Base-by-base conservation (phyloP, 176 grass and related monocot species). In the Melocanna baccifera region DNA sequence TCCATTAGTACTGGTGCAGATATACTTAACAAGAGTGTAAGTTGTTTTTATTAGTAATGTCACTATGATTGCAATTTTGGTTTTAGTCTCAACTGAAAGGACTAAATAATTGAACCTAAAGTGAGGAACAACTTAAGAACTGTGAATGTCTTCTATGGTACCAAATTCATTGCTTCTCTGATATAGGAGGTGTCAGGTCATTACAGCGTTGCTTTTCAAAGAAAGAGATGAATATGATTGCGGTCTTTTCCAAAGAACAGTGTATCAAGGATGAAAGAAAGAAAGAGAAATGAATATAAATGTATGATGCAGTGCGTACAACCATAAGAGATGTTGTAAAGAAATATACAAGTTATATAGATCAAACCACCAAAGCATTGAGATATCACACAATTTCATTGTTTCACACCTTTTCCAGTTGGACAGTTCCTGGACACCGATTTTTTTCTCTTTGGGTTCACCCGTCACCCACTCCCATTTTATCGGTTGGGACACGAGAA, bases 51-150 rank as follows among this genome's bases (percentile, higher is more conserved):
- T 89, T 28, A 76, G 34, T 40, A 69, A 62, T 85, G 8, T 23
- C 11, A 43, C 62, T 83, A 55, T 73, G 22, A 32, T 72, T 67
- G 19, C 23, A 10, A 20, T 67, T 34, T 48, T 79, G 34, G 45
- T 59, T 41, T 75, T 57, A 58, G 28, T 51, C 50, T 84, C 45
- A 58, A 64, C 28, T 74, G 58, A 28, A 72, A 75, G 59, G 57
- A 73, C 37, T 58, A 85, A 84, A 80, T 45, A 43, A 61, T 16
- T 67, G 16, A 89, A 42, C 70, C 26, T 86, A 18, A 48, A 70
- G 52, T 7, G n/a, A 28, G 77, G 77, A 83, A 77, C 22, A 76
- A 25, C 42, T 86, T 77, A 74, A 64, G 71, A 45, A 76, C 45
- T 66, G 47, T 67, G 48, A 32, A 73, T 73, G 47, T 58, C 59